A percentile compares a stretch with the other conserved stretches of the same genome.
Evolutionary conservation across 768 basidiomycete genomes (phyloP).

Genomic region (Termitomyces sp.): DNA sequence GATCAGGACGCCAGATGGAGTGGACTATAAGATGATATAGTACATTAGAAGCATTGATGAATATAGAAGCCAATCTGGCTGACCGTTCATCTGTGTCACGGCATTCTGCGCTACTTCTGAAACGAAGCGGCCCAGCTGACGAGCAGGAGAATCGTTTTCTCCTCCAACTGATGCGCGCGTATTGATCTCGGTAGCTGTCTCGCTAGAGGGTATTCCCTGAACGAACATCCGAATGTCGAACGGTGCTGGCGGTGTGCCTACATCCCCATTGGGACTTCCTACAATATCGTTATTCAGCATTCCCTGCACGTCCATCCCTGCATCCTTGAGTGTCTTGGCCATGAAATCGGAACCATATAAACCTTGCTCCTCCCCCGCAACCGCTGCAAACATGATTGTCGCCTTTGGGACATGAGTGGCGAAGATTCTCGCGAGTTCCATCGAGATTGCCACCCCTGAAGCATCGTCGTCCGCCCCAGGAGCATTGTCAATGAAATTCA

Average conservation of each 20-base stretch:
- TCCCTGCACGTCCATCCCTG: conserved; percentile 46
- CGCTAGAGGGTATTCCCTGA: conserved; percentile 43
- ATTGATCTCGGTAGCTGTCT: conserved; percentile 29
- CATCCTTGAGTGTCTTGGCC: conserved; percentile 35
- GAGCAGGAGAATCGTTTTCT: conserved; percentile 49
- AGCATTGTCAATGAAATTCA: conserved; percentile 38
- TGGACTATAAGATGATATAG: conserved; percentile 29
- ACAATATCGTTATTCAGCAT: conserved; percentile 58
- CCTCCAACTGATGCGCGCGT: conserved; percentile 36
- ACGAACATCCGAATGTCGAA: conserved; percentile 48
- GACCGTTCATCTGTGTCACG: conserved; percentile 46
- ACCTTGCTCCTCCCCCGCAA: conserved; percentile 50
- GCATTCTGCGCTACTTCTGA: conserved; percentile 45
- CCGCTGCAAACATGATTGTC: conserved; percentile 48
- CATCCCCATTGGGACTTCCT: conserved; percentile 44
- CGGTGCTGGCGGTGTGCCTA: conserved; percentile 35
- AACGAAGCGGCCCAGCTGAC: conserved; percentile 46
- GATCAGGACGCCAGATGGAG: conserved; percentile 45
- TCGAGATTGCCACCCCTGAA: conserved; percentile 49
- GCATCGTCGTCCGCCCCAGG: conserved; percentile 53
- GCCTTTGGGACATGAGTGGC: conserved; percentile 40
- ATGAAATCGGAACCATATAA: conserved; percentile 43
- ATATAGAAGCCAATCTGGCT: conserved; percentile 7
- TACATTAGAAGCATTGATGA: neutral
- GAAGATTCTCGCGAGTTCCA: conserved; percentile 49